Conservation (phyloP, 371 early-diverging fungal genomes). For the Mortierella sp. region DNA sequence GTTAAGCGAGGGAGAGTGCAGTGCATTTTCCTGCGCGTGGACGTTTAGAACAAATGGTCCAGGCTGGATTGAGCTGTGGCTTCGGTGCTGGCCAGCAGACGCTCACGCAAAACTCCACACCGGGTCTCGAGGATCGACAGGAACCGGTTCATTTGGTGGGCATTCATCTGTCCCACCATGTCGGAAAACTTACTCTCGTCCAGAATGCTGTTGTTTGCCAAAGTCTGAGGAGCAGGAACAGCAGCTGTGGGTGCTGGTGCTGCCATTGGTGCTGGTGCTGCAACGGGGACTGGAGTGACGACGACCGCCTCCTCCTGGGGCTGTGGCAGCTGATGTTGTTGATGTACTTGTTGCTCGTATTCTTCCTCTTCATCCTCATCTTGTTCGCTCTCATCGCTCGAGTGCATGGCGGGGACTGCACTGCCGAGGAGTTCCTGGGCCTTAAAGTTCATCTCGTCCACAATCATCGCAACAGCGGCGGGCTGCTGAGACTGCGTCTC, state of each 20-base stretch:
- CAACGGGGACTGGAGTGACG: slow-evolving; percentile 1
- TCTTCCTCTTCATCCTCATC: slow-evolving; percentile 8
- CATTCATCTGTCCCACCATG: slow-evolving; percentile 64
- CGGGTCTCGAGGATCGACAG: slow-evolving; percentile 64
- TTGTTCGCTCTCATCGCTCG: slow-evolving; percentile 32
- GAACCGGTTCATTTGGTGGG: slow-evolving; percentile 67
- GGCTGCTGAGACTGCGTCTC: not conserved
- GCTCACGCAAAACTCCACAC: slow-evolving; percentile 48
- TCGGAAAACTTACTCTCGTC: slow-evolving; percentile 62
- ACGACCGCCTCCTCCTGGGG: not conserved
- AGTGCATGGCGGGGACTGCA: not conserved
- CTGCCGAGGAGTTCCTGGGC: slow-evolving; percentile 22
- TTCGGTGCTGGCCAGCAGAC: slow-evolving; percentile 48
- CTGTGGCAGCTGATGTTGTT: slow-evolving; percentile 18
- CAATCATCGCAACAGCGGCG: slow-evolving; percentile 19
- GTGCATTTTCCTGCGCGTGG: not conserved
- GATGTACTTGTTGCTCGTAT: slow-evolving; percentile 32
- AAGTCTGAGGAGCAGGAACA: slow-evolving; percentile 18
- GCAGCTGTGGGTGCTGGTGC: not conserved
- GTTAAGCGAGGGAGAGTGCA: not conserved
- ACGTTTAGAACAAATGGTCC: slow-evolving; percentile 32
- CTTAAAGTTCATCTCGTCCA: slow-evolving; percentile 32
- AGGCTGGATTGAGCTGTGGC: slow-evolving; percentile 33
- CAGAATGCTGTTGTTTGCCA: slow-evolving; percentile 46
- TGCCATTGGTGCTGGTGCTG: not conserved